phyloP scores from a whole-genome alignment of 768 basidiomycete genomes.

The Lentinula boryana region DNA sequence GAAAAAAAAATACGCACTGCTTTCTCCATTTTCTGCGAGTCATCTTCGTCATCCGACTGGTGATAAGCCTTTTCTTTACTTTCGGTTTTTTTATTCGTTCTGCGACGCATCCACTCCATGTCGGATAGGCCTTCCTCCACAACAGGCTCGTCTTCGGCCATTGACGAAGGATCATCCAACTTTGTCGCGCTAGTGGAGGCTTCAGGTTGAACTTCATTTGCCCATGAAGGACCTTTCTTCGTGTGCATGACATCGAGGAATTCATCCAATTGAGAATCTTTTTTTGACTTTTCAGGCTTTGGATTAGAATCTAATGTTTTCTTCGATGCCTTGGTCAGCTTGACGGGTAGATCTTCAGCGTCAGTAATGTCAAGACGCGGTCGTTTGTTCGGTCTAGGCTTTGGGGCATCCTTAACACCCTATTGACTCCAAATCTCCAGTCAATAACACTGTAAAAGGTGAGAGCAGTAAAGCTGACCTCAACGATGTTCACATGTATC shows the following conservation, averaged over 20 bases:
- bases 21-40: slow-evolving; percentile 8
- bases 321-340: slow-evolving; percentile 3
- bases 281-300: slow-evolving; percentile 17
- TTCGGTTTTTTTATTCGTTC: slow-evolving; percentile 47
- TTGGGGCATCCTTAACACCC: slow-evolving; percentile 66
- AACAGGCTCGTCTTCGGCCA: slow-evolving; percentile 5
- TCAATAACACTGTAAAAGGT: neutral
- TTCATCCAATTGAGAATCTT: slow-evolving; percentile 47
- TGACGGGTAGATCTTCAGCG: slow-evolving; percentile 14
- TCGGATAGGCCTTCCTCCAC: slow-evolving; percentile 48
- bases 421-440: slow-evolving; percentile 20
- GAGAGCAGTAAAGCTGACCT: slow-evolving; percentile 43
- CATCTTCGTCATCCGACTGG: slow-evolving; percentile 56
- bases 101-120: slow-evolving; percentile 68
- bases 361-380: slow-evolving; percentile 31
- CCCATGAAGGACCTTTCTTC: slow-evolving; percentile 60
- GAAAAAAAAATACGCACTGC: neutral
- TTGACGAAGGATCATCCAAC: slow-evolving; percentile 11
- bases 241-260: slow-evolving; percentile 73
- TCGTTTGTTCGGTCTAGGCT: slow-evolving; percentile 66
- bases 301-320: slow-evolving; percentile 9
- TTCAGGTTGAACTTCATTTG: slow-evolving; percentile 35
- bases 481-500: slow-evolving; percentile 69
- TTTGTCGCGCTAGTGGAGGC: slow-evolving; percentile 5
- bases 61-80: slow-evolving; percentile 46